Percentiles rank a stretch among this genome's conserved stretches.
Evolutionary conservation across 805 yeast species (phyloP).

Genomic region (Myxozyma monticola): DNA sequence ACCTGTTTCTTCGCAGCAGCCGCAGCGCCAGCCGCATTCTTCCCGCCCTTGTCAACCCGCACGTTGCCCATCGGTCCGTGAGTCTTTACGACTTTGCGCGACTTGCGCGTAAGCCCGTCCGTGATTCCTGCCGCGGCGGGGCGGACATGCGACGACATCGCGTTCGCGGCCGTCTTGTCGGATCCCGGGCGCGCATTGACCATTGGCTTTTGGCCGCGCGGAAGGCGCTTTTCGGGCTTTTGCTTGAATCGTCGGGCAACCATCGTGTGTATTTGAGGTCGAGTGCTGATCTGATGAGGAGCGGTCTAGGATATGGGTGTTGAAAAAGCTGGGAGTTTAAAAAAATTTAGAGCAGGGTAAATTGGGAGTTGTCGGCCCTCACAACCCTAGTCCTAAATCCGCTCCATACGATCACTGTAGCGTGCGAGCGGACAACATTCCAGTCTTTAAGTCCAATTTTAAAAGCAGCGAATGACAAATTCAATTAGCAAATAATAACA

Average conservation of each 20-base stretch:
- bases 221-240: constrained; percentile 10
- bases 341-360: too few relatives aligned
- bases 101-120: constrained; percentile 11
- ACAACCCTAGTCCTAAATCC: too few relatives aligned
- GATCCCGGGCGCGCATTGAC: constrained; percentile 22
- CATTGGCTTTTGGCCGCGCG: constrained; percentile 29
- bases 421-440: too few relatives aligned
- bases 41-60: constrained; percentile 17
- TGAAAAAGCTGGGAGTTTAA: too few relatives aligned
- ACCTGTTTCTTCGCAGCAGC: constrained; percentile 16
- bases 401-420: too few relatives aligned
- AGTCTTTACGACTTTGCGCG: constrained; percentile 12
- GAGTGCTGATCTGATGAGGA: too few relatives aligned
- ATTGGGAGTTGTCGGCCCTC: too few relatives aligned
- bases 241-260: neutral
- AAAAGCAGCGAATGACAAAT: too few relatives aligned
- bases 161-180: constrained; percentile 17
- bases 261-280: too few relatives aligned
- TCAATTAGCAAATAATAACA: too few relatives aligned
- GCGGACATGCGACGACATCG: constrained; percentile 20
- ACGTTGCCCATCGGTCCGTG: constrained; percentile 27
- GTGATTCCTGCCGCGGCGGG: neutral
- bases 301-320: too few relatives aligned
- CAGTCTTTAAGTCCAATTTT: too few relatives aligned
- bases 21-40: neutral